A percentile compares a stretch with the other conserved stretches of the same genome.
Evolutionary conservation across 352 stramenopile species (phyloP).

Genomic region (Phytophthora quininea): DNA sequence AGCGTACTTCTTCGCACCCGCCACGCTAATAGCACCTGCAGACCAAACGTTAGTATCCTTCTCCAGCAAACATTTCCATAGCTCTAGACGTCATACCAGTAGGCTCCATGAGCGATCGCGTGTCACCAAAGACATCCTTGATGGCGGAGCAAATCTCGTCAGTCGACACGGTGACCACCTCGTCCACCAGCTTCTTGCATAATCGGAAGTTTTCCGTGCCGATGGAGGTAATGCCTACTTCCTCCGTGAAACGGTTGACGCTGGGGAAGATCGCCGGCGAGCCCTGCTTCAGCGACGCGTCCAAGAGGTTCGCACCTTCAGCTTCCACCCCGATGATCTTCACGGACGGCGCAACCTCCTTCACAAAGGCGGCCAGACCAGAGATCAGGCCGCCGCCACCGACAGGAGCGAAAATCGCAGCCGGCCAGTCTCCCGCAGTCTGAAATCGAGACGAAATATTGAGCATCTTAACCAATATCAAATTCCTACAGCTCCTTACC

Average conservation of each 20-base stretch:
- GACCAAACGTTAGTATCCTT: neutral
- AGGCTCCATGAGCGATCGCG: slow-evolving; percentile 95
- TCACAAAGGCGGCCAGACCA: slow-evolving; percentile 93
- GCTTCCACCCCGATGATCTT: slow-evolving; percentile 98
- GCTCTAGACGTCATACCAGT: slow-evolving; percentile 33
- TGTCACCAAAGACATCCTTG: slow-evolving; percentile 94
- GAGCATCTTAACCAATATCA: too few relatives aligned
- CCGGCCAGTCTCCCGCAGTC: slow-evolving; percentile 87
- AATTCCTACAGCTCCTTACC: slow-evolving; percentile 17
- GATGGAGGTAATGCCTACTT: slow-evolving; percentile 94
- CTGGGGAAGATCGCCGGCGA: slow-evolving; percentile 88
- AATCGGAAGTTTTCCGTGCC: slow-evolving; percentile 96
- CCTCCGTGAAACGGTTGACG: slow-evolving; percentile 98
- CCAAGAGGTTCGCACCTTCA: slow-evolving; percentile 95
- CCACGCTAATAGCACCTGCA: slow-evolving; percentile 94
- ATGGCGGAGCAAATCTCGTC: slow-evolving; percentile 96
- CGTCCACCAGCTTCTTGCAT: slow-evolving; percentile 94
- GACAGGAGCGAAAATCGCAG: slow-evolving; percentile 97
- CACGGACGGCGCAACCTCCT: slow-evolving; percentile 84
- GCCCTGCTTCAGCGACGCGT: slow-evolving; percentile 82
- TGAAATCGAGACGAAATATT: slow-evolving; percentile 10
- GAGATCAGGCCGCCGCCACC: slow-evolving; percentile 97
- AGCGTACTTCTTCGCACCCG: slow-evolving; percentile 96
- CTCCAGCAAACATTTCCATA: neutral
- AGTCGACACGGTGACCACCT: slow-evolving; percentile 96